Percentiles rank a stretch among this genome's conserved stretches.
phyloP scores from a whole-genome alignment of 2,329 filamentous ascomycete genomes.

The Dactylellina drechsleri region DNA sequence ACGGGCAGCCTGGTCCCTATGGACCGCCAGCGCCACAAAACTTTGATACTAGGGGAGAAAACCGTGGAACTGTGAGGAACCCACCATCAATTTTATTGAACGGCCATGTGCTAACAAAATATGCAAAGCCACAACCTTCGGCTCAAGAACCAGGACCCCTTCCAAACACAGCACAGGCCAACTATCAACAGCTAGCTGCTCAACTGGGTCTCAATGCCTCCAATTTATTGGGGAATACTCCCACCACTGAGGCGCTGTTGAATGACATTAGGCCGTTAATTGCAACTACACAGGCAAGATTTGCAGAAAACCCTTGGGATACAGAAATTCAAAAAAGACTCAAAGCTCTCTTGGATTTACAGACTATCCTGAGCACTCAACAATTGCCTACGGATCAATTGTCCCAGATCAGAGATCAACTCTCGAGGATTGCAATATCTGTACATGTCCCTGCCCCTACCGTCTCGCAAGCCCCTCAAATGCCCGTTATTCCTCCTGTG shows the following conservation, averaged over 20 bases:
- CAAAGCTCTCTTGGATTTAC: conserved; percentile 85
- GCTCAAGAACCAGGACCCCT: conserved; percentile 24
- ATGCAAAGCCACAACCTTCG: conserved; percentile 20
- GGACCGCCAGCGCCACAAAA: conserved; percentile 34
- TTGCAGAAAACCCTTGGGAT: conserved; percentile 80
- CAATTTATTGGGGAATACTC: conserved; percentile 60
- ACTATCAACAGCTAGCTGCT: conserved; percentile 58
- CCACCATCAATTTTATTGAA: neutral
- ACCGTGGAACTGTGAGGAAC: conserved; percentile 25
- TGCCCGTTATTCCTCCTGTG: conserved; percentile 66
- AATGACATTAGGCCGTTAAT: conserved; percentile 85
- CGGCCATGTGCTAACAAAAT: conserved; percentile 6
- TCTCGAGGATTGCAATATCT: conserved; percentile 75
- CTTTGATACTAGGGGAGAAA: conserved; percentile 27
- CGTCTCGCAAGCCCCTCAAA: conserved; percentile 62
- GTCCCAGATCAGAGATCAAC: conserved; percentile 83
- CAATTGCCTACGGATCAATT: conserved; percentile 83
- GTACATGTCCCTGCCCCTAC: conserved; percentile 61
- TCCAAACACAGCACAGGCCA: conserved; percentile 14
- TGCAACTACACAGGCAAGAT: conserved; percentile 75
- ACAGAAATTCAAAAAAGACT: conserved; percentile 78
- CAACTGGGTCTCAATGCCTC: conserved; percentile 58
- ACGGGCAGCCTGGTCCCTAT: conserved; percentile 36
- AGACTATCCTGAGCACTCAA: conserved; percentile 80
- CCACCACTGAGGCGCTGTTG: conserved; percentile 77